Base-by-base conservation (phyloP, 2,329 filamentous ascomycete species). In the Eurotiales sp. region DNA sequence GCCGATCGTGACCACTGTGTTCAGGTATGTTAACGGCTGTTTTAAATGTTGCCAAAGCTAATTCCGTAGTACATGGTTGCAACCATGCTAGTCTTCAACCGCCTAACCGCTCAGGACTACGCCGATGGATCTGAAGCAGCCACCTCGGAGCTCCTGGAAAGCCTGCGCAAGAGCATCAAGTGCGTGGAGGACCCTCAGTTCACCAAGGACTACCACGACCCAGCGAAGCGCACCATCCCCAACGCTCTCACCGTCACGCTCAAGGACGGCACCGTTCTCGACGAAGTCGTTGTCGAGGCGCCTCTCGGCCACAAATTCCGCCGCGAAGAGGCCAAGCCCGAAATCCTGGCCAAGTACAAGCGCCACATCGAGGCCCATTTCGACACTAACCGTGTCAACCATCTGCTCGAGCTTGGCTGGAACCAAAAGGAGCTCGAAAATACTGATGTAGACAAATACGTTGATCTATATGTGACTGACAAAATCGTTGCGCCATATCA, bases 1-100 rank as follows among this genome's bases (percentile, higher is more conserved):
- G 93, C 93, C 67, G 93, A 99, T 77, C 90, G 93, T 67, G 93
- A 99, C 75, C 93, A 99, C 82, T 99, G 93, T 77, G 92, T 99
- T 61, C 93, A 97, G 78, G 76, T 78, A 66, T 55, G 66, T 54
- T 21, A 10, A n/a, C n/a, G n/a, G n/a, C n/a, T n/a, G n/a, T n/a
- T n/a, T n/a, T n/a, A n/a, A n/a, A n/a, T 27, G 10, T 27, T 10
- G 5, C 25, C 25, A 6, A 5, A 27, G 10, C 25, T 27, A 27
- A 10, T 7, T n/a, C n/a, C 46, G 17, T 48, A 79, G 72, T 99
- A 99, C 83, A 99, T 99, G 93, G 88, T 90, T 68, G 80, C 91
- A 58, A 90, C 90, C 65, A 97, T 97, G 90, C 86, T 99, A 61
- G 86, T 87, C 60, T 97, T 92, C 73, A 90, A 93, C 72, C 90